Conservation (phyloP, 2,329 filamentous ascomycete genomes). For the Apiospora arundinis region DNA sequence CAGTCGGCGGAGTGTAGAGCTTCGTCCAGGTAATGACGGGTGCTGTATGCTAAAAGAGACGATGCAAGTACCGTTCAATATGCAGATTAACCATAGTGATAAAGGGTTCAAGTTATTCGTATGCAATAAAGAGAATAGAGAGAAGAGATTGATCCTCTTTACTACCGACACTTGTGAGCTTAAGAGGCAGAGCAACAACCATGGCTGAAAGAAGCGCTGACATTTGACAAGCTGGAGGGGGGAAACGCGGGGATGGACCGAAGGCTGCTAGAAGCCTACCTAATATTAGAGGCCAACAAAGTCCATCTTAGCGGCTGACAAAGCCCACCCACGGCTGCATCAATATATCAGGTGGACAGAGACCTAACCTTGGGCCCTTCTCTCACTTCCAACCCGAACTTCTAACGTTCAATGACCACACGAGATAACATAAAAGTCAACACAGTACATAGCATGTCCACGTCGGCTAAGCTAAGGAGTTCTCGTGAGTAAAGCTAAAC, state of each 20-base stretch:
- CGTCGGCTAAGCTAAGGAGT: constrained; percentile 21
- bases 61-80: too few species aligned
- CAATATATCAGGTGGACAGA: not conserved
- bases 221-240: not conserved
- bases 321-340: not conserved
- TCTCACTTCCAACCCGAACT: not conserved
- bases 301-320: not conserved
- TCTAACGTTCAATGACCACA: not conserved
- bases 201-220: not conserved
- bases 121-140: too few species aligned
- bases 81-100: too few species aligned
- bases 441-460: not conserved
- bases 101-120: too few species aligned
- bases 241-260: not conserved
- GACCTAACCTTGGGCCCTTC: not conserved
- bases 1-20: too few species aligned
- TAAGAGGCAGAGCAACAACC: too few species aligned
- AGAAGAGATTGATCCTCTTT: too few species aligned
- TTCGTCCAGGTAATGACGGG: too few species aligned
- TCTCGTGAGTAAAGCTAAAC: constrained; percentile 21
- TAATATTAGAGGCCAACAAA: not conserved
- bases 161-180: too few species aligned
- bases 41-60: too few species aligned
- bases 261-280: not conserved
- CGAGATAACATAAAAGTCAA: not conserved